Conservation (phyloP, 1,284 basidiomycete genomes). For the Fomitopsis betulina region DNA sequence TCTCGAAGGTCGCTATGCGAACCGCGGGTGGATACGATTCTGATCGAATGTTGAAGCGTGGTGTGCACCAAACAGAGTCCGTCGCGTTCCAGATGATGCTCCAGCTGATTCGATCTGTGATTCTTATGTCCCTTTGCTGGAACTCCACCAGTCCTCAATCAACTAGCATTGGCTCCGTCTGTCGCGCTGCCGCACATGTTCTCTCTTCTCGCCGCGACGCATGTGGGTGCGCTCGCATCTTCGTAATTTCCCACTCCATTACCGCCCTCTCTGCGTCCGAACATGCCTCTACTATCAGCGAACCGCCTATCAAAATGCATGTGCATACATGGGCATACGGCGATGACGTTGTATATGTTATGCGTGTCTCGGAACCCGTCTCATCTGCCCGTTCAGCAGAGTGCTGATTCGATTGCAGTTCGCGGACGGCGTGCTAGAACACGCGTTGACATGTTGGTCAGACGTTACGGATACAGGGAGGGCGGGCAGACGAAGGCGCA, state of each 20-base stretch:
- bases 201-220: not conserved
- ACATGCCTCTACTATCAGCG: not conserved
- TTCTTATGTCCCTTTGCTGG: not conserved
- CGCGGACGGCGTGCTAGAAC: not conserved
- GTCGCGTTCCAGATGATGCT: not conserved
- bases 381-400: not conserved
- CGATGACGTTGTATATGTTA: not conserved
- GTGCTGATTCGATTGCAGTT: not conserved
- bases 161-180: not conserved
- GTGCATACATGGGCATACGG: not conserved
- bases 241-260: not conserved
- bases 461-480: not conserved
- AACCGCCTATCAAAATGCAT: not conserved
- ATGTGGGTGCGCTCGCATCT: not conserved
- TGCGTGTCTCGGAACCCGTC: not conserved
- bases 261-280: not conserved
- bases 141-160: not conserved
- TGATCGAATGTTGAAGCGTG: not conserved
- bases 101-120: not conserved
- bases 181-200: not conserved
- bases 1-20: not conserved
- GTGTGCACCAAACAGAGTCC: not conserved
- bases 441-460: not conserved
- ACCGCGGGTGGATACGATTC: not conserved
- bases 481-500: not conserved